Evolutionary conservation across 805 yeast species (phyloP).

Genomic region (Yamadazyma ubonensis): DNA sequence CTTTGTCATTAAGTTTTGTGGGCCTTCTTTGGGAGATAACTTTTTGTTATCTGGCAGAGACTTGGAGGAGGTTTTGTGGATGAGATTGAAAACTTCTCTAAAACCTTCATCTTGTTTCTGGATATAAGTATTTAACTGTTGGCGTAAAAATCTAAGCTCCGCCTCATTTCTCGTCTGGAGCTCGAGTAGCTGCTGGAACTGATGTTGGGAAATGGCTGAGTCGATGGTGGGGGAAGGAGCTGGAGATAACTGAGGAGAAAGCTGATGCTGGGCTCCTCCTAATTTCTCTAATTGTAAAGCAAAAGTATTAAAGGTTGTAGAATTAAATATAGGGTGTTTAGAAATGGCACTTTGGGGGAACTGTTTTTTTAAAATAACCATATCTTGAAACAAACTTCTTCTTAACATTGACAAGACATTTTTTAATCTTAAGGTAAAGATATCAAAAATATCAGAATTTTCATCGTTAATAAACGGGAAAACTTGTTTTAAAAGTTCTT

Average conservation of each 20-base stretch:
- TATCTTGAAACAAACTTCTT: slow-evolving; percentile 28
- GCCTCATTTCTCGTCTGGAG: slow-evolving; percentile 8
- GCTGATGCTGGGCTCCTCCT: slow-evolving; percentile 10
- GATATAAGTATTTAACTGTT: slow-evolving; percentile 14
- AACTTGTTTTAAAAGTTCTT: slow-evolving; percentile 22
- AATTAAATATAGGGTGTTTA: slow-evolving; percentile 25
- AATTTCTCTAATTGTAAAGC: slow-evolving; percentile 11
- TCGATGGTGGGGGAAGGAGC: not conserved
- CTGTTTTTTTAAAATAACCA: slow-evolving; percentile 22
- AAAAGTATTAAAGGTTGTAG: slow-evolving; percentile 19
- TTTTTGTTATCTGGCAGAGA: no score
- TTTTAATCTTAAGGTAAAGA: slow-evolving; percentile 15
- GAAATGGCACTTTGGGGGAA: slow-evolving; percentile 26
- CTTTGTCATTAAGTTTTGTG: not conserved
- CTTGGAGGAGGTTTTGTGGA: no score
- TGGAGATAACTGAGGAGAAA: slow-evolving; percentile 7
- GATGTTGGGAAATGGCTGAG: no score
- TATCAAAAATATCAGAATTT: slow-evolving; percentile 9
- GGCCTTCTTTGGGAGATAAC: slow-evolving; percentile 1
- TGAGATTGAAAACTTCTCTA: no score
- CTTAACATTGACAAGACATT: slow-evolving; percentile 21
- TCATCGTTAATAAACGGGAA: slow-evolving; percentile 27
- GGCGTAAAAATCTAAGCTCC: slow-evolving; percentile 14
- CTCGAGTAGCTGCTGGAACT: slow-evolving; percentile 3
- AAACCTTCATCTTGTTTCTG: slow-evolving; percentile 15